Conservation (phyloP, 306 rosid genomes). For the Citrullus amarus region DNA sequence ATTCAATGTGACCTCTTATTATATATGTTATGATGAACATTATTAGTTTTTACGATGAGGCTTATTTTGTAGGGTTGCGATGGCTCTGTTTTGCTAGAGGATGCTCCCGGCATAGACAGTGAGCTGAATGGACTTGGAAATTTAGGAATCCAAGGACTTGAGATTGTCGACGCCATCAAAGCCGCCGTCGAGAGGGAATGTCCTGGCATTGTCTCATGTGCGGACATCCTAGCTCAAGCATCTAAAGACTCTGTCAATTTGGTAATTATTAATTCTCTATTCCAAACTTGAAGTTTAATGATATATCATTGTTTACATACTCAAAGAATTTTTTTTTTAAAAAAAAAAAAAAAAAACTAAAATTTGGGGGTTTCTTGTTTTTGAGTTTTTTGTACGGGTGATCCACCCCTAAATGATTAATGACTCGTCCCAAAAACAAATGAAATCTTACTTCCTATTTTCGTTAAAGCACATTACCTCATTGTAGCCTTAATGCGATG, state of each 20-base stretch:
- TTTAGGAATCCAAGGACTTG: constrained; percentile 36
- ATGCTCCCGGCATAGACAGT: constrained; percentile 35
- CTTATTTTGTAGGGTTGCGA: constrained; percentile 49
- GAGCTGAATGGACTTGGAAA: constrained; percentile 55
- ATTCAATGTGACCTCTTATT: too few species aligned
- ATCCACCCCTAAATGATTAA: too few species aligned
- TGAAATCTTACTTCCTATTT: too few species aligned
- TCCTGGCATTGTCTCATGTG: constrained; percentile 52
- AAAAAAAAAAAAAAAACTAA: too few species aligned
- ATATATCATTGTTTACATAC: too few species aligned
- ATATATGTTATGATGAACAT: neutral
- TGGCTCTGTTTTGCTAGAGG: constrained; percentile 53
- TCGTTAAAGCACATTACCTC: too few species aligned
- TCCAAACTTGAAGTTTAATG: neutral
- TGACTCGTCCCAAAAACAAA: too few species aligned
- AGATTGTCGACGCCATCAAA: constrained; percentile 53
- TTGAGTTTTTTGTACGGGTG: too few species aligned
- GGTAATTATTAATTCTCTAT: constrained; percentile 16
- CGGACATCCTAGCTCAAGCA: constrained; percentile 66
- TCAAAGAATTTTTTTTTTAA: too few species aligned
- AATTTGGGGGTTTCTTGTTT: too few species aligned
- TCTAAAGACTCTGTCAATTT: constrained; percentile 48
- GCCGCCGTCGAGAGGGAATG: constrained; percentile 48
- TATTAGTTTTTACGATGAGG: neutral
- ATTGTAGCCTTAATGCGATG: too few species aligned